Evolutionary conservation across 2,329 filamentous ascomycete genomes (phyloP).

Genomic region (Ascochyta pisi): DNA sequence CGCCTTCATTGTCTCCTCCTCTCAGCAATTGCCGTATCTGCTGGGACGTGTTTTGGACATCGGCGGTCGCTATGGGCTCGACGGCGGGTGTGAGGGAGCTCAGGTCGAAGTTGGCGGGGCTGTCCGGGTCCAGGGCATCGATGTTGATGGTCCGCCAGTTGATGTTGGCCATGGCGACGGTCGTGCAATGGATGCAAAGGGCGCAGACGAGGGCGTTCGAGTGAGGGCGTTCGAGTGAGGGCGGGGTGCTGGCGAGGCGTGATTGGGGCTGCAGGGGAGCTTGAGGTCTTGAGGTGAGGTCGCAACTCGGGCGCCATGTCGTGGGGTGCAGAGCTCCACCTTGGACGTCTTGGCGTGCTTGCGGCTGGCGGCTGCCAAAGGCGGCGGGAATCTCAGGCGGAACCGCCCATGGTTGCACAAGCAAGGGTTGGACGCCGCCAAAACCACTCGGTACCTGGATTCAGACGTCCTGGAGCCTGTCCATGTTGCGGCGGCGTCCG

Average conservation of each 20-base stretch:
- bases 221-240: slow-evolving; percentile 6
- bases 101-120: slow-evolving; percentile 88
- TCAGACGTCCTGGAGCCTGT: slow-evolving; percentile 21
- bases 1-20: slow-evolving; percentile 86
- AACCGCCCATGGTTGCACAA: slow-evolving; percentile 39
- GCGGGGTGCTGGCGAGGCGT: slow-evolving; percentile 16
- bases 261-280: slow-evolving; percentile 21
- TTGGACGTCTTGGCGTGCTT: slow-evolving; percentile 32
- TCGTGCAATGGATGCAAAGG: slow-evolving; percentile 15
- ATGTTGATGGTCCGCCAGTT: slow-evolving; percentile 92
- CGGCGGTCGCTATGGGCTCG: slow-evolving; percentile 75
- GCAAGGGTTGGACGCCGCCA: slow-evolving; percentile 37
- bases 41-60: slow-evolving; percentile 76
- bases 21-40: slow-evolving; percentile 89
- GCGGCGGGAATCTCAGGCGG: slow-evolving; percentile 27
- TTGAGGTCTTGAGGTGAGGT: slow-evolving; percentile 33
- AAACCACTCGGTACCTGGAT: slow-evolving; percentile 34
- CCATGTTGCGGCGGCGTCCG: slow-evolving; percentile 31
- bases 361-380: neutral
- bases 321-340: slow-evolving; percentile 43
- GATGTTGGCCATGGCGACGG: slow-evolving; percentile 54
- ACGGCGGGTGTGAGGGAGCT: slow-evolving; percentile 80
- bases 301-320: slow-evolving; percentile 30
- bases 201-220: slow-evolving; percentile 8
- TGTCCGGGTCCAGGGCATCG: slow-evolving; percentile 89